Evolutionary conservation across 495 filamentous ascomycete genomes (phyloP).

Genomic region (Daldinia caldariorum): DNA sequence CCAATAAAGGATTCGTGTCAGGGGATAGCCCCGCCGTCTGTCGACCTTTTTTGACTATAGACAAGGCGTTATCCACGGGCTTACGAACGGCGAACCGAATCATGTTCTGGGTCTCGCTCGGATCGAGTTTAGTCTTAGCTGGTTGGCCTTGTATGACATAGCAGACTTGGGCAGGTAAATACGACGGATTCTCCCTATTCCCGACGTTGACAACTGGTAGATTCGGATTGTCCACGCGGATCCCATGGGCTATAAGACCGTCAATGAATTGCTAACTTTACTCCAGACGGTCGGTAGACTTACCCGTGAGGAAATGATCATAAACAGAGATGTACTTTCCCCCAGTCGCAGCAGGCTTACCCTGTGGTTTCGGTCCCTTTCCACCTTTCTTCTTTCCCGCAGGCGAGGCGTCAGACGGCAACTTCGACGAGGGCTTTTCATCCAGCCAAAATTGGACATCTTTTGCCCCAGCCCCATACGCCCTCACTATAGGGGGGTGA

Average conservation of each 20-base stretch:
- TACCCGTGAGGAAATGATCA: conserved; percentile 57
- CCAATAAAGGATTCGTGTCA: conserved; percentile 7
- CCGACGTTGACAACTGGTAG: conserved; percentile 74
- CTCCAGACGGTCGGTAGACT: not conserved
- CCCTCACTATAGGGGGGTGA: conserved; percentile 53
- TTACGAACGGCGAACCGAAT: conserved; percentile 68
- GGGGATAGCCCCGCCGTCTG: conserved; percentile 18
- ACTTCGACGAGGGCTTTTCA: conserved; percentile 18
- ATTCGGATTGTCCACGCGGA: conserved; percentile 15
- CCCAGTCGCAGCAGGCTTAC: conserved; percentile 44
- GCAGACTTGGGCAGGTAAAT: conserved; percentile 70
- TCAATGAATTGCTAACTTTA: not conserved
- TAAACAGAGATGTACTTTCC: conserved; percentile 61
- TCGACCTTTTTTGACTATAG: conserved; percentile 65
- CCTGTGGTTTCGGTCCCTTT: conserved; percentile 14
- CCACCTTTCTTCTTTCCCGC: conserved; percentile 16
- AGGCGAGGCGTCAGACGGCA: not conserved
- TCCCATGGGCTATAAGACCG: conserved; percentile 8
- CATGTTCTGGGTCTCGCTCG: conserved; percentile 66
- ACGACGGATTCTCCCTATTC: conserved; percentile 63
- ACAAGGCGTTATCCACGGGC: conserved; percentile 66
- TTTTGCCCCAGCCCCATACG: conserved; percentile 58
- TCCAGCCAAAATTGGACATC: conserved; percentile 63
- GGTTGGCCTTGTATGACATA: conserved; percentile 68
- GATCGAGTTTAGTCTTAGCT: conserved; percentile 59